Base-by-base conservation (phyloP, 495 filamentous ascomycete genomes). In the Aspergillus panamensis region DNA sequence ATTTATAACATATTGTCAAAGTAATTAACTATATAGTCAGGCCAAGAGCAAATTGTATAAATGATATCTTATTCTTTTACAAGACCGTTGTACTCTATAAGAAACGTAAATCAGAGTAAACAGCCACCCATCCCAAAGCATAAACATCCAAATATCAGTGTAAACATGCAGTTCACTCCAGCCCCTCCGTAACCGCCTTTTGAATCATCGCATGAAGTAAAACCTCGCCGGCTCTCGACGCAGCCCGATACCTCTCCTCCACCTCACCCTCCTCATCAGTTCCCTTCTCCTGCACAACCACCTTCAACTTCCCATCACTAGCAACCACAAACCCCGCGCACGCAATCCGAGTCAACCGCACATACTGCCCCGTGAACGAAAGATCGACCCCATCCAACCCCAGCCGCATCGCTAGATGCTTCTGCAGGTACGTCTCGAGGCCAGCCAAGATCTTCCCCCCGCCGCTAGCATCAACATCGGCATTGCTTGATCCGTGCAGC, bases 291-390 rank as follows among this genome's bases (percentile, higher is more conserved):
- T 51, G 14, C 56, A 58, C 69, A 66, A 78, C 72, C 16, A 84
- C 52, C 68, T 85, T 85, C 53, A 82, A 62, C 55, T 72, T 79
- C 10, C 82, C 76, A 8, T 83, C 82, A 7, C 59, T 66, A 5
- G 78, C 79, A 19, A 84, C 21, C 21, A 81, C 75, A 68, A 84
- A 85, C 39, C 74, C 77, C 17, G 76, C 77, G 63, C 79, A 82
- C 2, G 80, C 73, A 62, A 83, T 68, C 57, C 78, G 81, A 39
- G 75, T 69, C 10, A 84, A 59, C 0, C 73, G 69, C 16, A 84
- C 72, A 58, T 71, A 69, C n/a, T 73, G 62, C 40, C 70, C 62
- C 3, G 65, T 54, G 6, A 52, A 42, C 9, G 25, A 51, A 35
- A 61, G 35, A 3, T 60, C 51, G 19, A 56, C 45, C 14, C 58